Conservation (phyloP, 192 early-diverging fungal species). For the Rhizoclosmatium sp. region DNA sequence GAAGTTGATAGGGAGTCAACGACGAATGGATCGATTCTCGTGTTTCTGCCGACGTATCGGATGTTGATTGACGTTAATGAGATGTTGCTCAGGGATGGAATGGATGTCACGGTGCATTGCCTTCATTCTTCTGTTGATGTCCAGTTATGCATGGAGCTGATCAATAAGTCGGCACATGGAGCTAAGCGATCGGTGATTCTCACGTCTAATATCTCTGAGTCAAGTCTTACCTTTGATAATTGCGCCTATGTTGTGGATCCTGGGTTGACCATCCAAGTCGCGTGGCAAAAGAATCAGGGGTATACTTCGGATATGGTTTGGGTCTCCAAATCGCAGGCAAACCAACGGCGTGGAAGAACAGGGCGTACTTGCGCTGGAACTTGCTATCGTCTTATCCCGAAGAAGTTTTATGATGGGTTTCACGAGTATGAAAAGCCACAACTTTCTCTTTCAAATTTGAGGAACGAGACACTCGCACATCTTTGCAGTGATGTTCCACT, state of each 20-base stretch:
- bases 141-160: background rate
- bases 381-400: background rate
- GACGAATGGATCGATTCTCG: background rate
- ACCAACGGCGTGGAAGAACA: background rate
- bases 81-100: background rate
- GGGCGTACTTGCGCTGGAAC: slow-evolving; percentile 1
- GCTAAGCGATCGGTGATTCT: background rate
- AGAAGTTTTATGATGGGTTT: background rate
- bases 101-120: background rate
- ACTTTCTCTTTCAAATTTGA: background rate
- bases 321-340: background rate
- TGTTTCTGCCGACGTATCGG: background rate
- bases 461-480: background rate
- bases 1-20: background rate
- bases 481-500: background rate
- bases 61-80: background rate
- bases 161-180: background rate
- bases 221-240: background rate
- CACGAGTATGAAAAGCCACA: background rate
- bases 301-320: background rate
- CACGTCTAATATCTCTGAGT: background rate
- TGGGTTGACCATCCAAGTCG: background rate
- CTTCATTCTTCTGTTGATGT: slow-evolving; percentile 6
- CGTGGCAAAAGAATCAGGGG: background rate
- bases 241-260: background rate